Conservation (phyloP, 1,139 yeast species). For the Protomyces macrosporus region DNA sequence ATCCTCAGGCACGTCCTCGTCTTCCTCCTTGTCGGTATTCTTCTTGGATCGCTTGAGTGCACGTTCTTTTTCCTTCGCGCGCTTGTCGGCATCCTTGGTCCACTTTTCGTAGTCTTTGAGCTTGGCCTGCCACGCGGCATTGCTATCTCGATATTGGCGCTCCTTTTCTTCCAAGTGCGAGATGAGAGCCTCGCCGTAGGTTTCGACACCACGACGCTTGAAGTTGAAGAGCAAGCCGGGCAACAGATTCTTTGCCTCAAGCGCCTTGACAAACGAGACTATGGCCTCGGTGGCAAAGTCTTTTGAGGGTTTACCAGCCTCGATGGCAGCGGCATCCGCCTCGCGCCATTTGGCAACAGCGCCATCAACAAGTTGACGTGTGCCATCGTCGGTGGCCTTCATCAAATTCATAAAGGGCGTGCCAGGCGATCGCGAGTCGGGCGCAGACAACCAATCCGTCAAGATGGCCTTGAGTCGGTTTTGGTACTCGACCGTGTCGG, state of each 20-base stretch:
- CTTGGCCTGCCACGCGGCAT: slow-evolving; percentile 27
- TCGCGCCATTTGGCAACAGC: slow-evolving; percentile 24
- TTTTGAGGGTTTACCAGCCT: slow-evolving; percentile 8
- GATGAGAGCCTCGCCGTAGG: slow-evolving; percentile 20
- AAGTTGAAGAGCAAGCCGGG: slow-evolving; percentile 26
- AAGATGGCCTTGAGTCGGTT: slow-evolving; percentile 19
- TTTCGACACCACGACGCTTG: slow-evolving; percentile 25
- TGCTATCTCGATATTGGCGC: slow-evolving; percentile 24
- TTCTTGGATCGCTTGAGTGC: slow-evolving; percentile 22
- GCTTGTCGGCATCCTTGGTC: slow-evolving; percentile 25
- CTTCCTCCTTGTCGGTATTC: slow-evolving; percentile 24
- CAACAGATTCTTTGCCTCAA: slow-evolving; percentile 18
- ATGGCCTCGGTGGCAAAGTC: slow-evolving; percentile 13
- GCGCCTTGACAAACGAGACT: slow-evolving; percentile 26
- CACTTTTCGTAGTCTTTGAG: slow-evolving; percentile 27
- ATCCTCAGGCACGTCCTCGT: slow-evolving; percentile 26
- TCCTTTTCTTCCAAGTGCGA: slow-evolving; percentile 23
- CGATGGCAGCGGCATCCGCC: slow-evolving; percentile 2
- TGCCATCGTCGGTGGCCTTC: slow-evolving; percentile 13
- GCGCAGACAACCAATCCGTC: slow-evolving; percentile 27
- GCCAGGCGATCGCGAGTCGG: slow-evolving; percentile 23
- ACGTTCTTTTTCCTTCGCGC: slow-evolving; percentile 24
- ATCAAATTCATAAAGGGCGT: slow-evolving; percentile 27
- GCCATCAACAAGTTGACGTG: neutral
- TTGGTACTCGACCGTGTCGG: slow-evolving; percentile 26